Base-by-base conservation (phyloP, 2,329 filamentous ascomycete genomes). In the Phaeoacremonium minimum region DNA sequence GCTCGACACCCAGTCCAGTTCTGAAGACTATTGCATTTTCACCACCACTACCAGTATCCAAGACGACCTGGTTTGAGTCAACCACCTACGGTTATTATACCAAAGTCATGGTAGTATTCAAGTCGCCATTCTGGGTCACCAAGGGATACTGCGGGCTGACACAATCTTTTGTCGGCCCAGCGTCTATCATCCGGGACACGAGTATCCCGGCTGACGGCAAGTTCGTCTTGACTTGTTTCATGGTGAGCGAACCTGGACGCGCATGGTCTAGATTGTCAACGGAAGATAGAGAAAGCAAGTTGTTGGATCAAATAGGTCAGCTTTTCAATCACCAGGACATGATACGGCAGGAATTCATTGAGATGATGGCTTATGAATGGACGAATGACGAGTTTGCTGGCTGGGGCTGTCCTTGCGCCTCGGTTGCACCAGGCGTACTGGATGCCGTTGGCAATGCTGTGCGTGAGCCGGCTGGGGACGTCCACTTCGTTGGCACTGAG, bases 401-500 rank as follows among this genome's bases (percentile, higher is more conserved):
- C 18, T 55, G 46, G 42, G 66, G 66, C 1, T 66, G 63, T 32
- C 65, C 66, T 1, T 65, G 57, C 41, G 46, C 64, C 2, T 42
- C 50, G 1, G 41, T 64, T 15, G 19, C 52, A 0, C 67, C 66
- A 0, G 67, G 67, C 0, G 58, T 68, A 2, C 46, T 71, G 9
- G 55, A 52, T 3, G 42, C 49, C 1, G 46, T 56, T 3, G 58
- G 54, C 1, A 48, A 60, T 9, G 49, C 48, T 5, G 41, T 68
- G 5, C 46, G 59, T 7, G 50, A 58, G 26, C 46, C 53, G 1
- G 48, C 53, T 31, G 54, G 62, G 6, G 58, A 67, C 19, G 18
- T 76, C 4, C 66, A 77, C 44, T 77, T 75, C 40, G 69, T 63
- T 2, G 73, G 74, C 0, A 75, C 72, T 0, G 73, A 77, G 52